Conservation (phyloP, 352 stramenopile species). For the Globisporangium echinulatum region DNA sequence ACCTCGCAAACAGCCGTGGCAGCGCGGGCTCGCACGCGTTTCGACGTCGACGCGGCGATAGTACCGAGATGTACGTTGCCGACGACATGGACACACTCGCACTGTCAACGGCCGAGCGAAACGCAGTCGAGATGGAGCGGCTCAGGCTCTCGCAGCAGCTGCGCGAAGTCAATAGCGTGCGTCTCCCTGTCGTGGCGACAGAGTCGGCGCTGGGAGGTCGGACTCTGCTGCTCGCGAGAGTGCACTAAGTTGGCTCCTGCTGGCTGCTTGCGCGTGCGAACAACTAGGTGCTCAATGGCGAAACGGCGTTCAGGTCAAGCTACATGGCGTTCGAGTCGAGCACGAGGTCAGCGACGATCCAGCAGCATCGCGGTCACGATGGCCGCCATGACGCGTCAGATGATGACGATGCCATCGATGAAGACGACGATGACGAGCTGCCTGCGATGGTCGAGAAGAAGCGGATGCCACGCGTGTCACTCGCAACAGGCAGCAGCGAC, state of each 20-base stretch:
- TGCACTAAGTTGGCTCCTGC: too few relatives aligned
- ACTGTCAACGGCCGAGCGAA: slow-evolving; percentile 38
- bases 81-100: slow-evolving; percentile 6
- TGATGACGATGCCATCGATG: slow-evolving; percentile 3
- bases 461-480: neutral
- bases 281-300: slow-evolving; percentile 48
- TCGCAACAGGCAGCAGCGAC: too few relatives aligned
- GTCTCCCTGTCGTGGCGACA: neutral
- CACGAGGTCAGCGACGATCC: neutral
- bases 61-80: slow-evolving; percentile 6
- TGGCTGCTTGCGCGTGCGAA: too few relatives aligned
- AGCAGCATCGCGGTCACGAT: neutral
- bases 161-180: slow-evolving; percentile 64
- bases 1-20: neutral
- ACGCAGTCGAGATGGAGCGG: slow-evolving; percentile 57
- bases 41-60: neutral
- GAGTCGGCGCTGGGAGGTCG: too few relatives aligned
- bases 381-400: neutral
- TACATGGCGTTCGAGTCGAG: slow-evolving; percentile 22
- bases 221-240: too few relatives aligned
- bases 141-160: slow-evolving; percentile 55
- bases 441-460: slow-evolving; percentile 51
- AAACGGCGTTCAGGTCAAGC: slow-evolving; percentile 45
- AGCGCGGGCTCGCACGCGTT: neutral
- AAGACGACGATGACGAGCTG: slow-evolving; percentile 31